Evolutionary conservation across 345 rosid genomes (phyloP).

Genomic region (Cardamine resedifolia): DNA sequence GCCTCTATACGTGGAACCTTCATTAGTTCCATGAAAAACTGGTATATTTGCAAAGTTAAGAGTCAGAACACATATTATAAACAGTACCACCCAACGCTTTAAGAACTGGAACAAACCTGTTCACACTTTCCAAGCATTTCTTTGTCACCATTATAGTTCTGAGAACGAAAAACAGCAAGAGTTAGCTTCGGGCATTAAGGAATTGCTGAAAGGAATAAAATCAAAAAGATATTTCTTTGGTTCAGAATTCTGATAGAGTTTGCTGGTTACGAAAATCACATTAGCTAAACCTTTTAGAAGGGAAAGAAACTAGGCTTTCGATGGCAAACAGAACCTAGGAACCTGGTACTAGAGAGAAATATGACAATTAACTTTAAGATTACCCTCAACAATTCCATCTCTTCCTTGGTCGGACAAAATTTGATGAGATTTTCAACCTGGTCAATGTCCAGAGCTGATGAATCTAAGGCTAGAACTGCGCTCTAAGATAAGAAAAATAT

Average conservation of each 20-base stretch:
- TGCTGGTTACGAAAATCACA: not conserved
- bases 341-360: conserved; percentile 11
- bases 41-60: conserved; percentile 36
- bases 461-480: conserved; percentile 91
- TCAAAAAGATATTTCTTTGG: conserved; percentile 17
- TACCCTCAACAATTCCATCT: conserved; percentile 88
- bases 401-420: conserved; percentile 97
- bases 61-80: conserved; percentile 30
- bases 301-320: not conserved
- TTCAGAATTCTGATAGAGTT: conserved; percentile 6
- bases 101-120: conserved; percentile 55
- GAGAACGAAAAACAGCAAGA: conserved; percentile 33
- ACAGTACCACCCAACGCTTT: conserved; percentile 15
- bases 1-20: conserved; percentile 96
- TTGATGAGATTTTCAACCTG: conserved; percentile 99
- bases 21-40: conserved; percentile 96
- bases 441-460: conserved; percentile 81
- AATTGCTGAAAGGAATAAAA: not conserved
- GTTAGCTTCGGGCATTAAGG: conserved; percentile 23
- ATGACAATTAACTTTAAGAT: conserved; percentile 17
- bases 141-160: conserved; percentile 87
- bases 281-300: conserved; percentile 9
- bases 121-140: conserved; percentile 98
- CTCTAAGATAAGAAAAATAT: conserved; percentile 46
- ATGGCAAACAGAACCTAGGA: conserved; percentile 25